These are phyloP conservation scores for Saccharomycopsis phalli DNA, from an alignment of 1,139 yeast species.

Conservation along the genomic window DNA sequence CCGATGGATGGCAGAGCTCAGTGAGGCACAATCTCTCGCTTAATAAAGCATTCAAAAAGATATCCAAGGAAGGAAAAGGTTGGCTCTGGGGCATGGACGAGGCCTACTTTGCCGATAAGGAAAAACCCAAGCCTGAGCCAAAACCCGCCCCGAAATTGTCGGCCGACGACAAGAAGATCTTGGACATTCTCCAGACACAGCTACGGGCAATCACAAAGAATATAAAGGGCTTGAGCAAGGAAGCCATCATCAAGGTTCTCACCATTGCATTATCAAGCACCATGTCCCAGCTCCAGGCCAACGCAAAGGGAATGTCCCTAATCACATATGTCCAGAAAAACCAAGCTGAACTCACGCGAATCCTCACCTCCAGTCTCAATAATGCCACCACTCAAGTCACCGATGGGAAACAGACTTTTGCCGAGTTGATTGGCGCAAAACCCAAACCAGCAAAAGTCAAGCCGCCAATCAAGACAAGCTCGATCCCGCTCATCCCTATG, in stretches of 20 bases:
- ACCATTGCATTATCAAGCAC: constrained; percentile 94
- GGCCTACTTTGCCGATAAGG: constrained; percentile 71
- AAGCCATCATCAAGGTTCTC: constrained; percentile 66
- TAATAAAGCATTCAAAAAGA: constrained; percentile 74
- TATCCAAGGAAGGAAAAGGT: constrained; percentile 75
- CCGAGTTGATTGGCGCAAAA: constrained; percentile 17
- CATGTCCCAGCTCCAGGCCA: constrained; percentile 79
- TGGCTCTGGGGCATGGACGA: constrained; percentile 94
- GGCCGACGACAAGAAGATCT: constrained; percentile 53
- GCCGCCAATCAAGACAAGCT: constrained; percentile 13
- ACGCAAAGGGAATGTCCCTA: constrained; percentile 77
- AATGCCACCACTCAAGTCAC: constrained; percentile 64
- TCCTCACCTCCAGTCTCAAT: constrained; percentile 74
- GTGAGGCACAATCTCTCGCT: constrained; percentile 82
- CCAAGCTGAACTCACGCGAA: constrained; percentile 77
- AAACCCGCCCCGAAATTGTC: constrained; percentile 30
- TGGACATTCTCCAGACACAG: constrained; percentile 64
- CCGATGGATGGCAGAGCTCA: constrained; percentile 96
- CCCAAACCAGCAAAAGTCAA: constrained; percentile 4
- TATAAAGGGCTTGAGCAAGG: constrained; percentile 59
- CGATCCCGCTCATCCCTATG: constrained; percentile 20
- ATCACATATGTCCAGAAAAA: constrained; percentile 77
- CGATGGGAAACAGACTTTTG: constrained; percentile 29
- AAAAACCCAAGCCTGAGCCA: constrained; percentile 30
- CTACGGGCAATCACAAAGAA: constrained; percentile 61